These are phyloP conservation scores for Bothriochloa decipiens DNA, from an alignment of 176 grass and related monocot species.

Conservation along the genomic window DNA sequence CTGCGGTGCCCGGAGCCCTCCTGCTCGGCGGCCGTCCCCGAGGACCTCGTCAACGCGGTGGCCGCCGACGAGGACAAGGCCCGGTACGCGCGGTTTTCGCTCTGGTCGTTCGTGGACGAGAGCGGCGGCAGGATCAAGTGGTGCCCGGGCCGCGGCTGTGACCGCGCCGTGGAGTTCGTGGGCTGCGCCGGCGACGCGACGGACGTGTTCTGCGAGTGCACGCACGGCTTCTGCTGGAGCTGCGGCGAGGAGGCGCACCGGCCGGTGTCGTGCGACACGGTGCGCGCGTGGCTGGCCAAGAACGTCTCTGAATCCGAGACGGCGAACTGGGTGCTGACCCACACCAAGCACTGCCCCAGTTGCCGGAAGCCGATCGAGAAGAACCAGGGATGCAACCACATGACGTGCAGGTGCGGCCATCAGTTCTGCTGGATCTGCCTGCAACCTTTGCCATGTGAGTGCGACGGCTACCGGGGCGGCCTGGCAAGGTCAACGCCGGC, in stretches of 20 bases:
- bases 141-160: conserved; percentile 27
- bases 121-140: conserved; percentile 17
- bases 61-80: background rate
- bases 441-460: no score
- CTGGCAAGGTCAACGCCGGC: no score
- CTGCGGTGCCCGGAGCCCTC: conserved; percentile 44
- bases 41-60: conserved; percentile 20
- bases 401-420: background rate
- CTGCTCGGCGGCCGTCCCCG: background rate
- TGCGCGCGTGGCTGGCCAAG: conserved; percentile 33
- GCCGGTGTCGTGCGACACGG: conserved; percentile 43
- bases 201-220: conserved; percentile 6
- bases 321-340: conserved; percentile 29
- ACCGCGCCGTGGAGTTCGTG: background rate
- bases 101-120: conserved; percentile 41
- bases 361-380: conserved; percentile 46
- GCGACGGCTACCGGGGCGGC: no score
- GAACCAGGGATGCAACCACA: conserved; percentile 46
- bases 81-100: conserved; percentile 21
- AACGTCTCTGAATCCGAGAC: conserved; percentile 25
- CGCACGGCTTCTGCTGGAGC: conserved; percentile 57
- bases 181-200: no score
- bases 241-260: conserved; percentile 67
- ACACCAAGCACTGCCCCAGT: conserved; percentile 41
- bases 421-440: no score